Base-by-base conservation (phyloP, 1,284 basidiomycete species). In the Trichosporon coremiiforme region DNA sequence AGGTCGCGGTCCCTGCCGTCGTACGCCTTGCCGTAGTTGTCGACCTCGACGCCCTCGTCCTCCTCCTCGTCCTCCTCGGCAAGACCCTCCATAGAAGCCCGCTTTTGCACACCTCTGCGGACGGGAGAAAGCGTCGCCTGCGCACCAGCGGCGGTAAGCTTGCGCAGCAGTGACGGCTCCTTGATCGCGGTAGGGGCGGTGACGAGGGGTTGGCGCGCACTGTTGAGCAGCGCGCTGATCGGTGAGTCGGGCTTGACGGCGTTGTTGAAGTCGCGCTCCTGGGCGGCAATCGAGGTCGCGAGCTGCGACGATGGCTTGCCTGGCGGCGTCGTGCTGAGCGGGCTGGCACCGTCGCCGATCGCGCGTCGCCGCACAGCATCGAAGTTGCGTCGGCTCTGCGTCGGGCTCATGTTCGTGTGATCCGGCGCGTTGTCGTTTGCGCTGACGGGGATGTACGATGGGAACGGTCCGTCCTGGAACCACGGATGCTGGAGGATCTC, bases 171-270 rank as follows among this genome's bases (percentile, higher is more conserved):
- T 4, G 87, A 85, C 20, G 87, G 87, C 74, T 91, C 90, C 66
- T 77, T 79, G 79, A 80, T 79, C 22, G 77, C 72, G 10, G 77
- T 69, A 0, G 80, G 82, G 2, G 89, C 89, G 80, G 95, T 91
- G 67, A 96, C 86, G 50, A 96, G 86, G 0, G 95, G 95, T 80
- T 95, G 92, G 64, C 91, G 87, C 1, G 95, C 95, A 0, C 93
- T 94, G 75, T 85, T 84, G 77, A 99, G 88, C 66, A 99, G 85
- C 5, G 93, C 93, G 22, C 93, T 94, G 71, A 99, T 96, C 0
- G 97, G 96, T 74, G 90, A 93, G 66, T 93, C 94, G 4, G 96
- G 97, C 79, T 95, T 92, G 3, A 98, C 92, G 1, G 95, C 97
- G 76, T 91, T 90, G 85, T 94, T 90, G 88, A 97, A 96, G 82